Evolutionary conservation across 164 flowering plant genomes (phyloP).

Genomic region (Liquidambar formosana): DNA sequence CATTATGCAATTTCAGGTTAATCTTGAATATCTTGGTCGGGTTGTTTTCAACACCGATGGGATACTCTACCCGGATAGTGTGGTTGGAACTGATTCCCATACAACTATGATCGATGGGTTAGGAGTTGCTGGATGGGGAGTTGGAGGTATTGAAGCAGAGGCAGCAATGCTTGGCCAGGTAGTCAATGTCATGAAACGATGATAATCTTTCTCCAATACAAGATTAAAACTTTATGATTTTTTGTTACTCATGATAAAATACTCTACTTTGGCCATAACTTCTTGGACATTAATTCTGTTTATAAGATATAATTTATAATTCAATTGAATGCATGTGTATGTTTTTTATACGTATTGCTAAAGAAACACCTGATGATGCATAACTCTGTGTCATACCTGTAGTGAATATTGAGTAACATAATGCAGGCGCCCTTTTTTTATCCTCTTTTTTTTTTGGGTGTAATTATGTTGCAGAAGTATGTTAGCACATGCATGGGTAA

Average conservation of each 20-base stretch:
- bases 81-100: slow-evolving; percentile 96
- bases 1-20: slow-evolving; percentile 53
- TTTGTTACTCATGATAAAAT: neutral
- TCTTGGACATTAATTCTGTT: no score
- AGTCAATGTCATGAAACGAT: slow-evolving; percentile 9
- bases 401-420: no score
- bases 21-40: slow-evolving; percentile 91
- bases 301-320: no score
- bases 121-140: slow-evolving; percentile 99
- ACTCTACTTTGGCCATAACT: neutral
- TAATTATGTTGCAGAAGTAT: no score
- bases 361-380: no score
- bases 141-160: slow-evolving; percentile 98
- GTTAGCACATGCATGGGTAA: no score
- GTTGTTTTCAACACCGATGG: slow-evolving; percentile 85
- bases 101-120: slow-evolving; percentile 97
- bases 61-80: slow-evolving; percentile 91
- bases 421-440: no score
- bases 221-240: neutral
- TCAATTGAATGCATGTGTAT: no score
- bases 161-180: slow-evolving; percentile 99
- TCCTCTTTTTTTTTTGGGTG: no score
- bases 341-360: no score
- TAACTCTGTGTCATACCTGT: no score
- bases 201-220: neutral